Percentiles rank a stretch among this genome's conserved stretches.
Evolutionary conservation across 1,284 basidiomycete species (phyloP).

Genomic region (Porogramme epimiltina): DNA sequence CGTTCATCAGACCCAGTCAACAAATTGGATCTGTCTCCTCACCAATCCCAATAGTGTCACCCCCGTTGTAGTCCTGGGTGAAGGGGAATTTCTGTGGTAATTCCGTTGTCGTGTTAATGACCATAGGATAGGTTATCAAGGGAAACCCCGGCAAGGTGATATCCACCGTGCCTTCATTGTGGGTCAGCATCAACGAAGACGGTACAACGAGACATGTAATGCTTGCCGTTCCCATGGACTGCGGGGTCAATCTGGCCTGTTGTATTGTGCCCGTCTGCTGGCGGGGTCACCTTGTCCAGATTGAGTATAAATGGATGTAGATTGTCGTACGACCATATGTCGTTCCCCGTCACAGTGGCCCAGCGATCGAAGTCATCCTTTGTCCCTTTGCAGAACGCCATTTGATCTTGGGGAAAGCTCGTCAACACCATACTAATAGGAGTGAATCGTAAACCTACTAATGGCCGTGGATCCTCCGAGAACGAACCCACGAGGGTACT

Average conservation of each 20-base stretch:
- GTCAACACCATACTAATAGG: no score
- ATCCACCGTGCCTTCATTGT: slow-evolving; percentile 29
- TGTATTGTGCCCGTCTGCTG: slow-evolving; percentile 4
- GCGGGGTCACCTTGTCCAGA: slow-evolving; percentile 11
- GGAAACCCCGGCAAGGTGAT: slow-evolving; percentile 36
- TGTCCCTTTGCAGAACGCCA: slow-evolving; percentile 44
- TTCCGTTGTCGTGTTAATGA: slow-evolving; percentile 34
- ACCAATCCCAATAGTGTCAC: slow-evolving; percentile 38
- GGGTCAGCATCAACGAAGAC: no score
- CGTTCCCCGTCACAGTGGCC: slow-evolving; percentile 31
- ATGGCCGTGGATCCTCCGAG: slow-evolving; percentile 5
- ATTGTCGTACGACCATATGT: slow-evolving; percentile 32
- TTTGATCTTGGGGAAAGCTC: slow-evolving; percentile 32
- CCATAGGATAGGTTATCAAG: slow-evolving; percentile 30
- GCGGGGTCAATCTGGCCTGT: not conserved
- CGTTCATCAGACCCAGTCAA: no score
- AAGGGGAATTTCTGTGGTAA: slow-evolving; percentile 36
- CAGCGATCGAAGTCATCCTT: slow-evolving; percentile 35
- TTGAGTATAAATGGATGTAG: slow-evolving; percentile 27
- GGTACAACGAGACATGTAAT: slow-evolving; percentile 7
- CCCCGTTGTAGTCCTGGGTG: slow-evolving; percentile 39
- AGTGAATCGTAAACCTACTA: not conserved
- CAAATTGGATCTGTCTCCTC: no score
- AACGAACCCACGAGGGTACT: slow-evolving; percentile 2
- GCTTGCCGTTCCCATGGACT: slow-evolving; percentile 1